A percentile compares a stretch with the other conserved stretches of the same genome.
phyloP scores from a whole-genome alignment of 352 stramenopile genomes.

The Phytopythium kandeliae region DNA sequence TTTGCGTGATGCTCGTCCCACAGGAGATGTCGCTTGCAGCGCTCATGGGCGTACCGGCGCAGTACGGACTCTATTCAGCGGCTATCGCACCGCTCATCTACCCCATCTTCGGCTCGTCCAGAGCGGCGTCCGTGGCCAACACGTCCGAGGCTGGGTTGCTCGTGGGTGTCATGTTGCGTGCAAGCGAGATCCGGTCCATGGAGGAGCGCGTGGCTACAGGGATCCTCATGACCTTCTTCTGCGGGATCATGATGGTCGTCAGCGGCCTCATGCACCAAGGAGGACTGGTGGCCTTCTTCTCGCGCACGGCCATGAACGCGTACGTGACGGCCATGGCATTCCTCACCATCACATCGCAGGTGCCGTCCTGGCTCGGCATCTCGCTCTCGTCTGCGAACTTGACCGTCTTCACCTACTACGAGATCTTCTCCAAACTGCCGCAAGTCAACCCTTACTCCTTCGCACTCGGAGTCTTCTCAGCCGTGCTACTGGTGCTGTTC shows the following conservation, averaged over 20 bases:
- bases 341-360: constrained; percentile 66
- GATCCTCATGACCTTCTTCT: constrained; percentile 71
- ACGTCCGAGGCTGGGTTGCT: constrained; percentile 57
- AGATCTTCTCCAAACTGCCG: constrained; percentile 38
- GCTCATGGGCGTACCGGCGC: constrained; percentile 74
- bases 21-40: constrained; percentile 90
- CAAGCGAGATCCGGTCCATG: constrained; percentile 34
- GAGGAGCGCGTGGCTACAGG: constrained; percentile 55
- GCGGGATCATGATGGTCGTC: constrained; percentile 47
- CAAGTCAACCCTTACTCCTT: constrained; percentile 54
- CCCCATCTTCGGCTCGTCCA: constrained; percentile 60
- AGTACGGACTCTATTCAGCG: constrained; percentile 70
- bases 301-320: constrained; percentile 60
- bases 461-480: constrained; percentile 33
- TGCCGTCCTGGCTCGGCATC: constrained; percentile 51
- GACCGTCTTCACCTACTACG: constrained; percentile 47
- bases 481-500: constrained; percentile 41
- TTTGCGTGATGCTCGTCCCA: constrained; percentile 90
- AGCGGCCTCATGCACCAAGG: constrained; percentile 55
- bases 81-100: constrained; percentile 71
- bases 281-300: constrained; percentile 67
- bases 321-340: constrained; percentile 63
- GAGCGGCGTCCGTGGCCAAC: constrained; percentile 59
- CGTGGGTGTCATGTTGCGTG: constrained; percentile 52
- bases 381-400: constrained; percentile 38